A percentile compares a stretch with the other conserved stretches of the same genome.
Evolutionary conservation across 106 monocot species (phyloP).

Genomic region (Platanthera guangdongensis): DNA sequence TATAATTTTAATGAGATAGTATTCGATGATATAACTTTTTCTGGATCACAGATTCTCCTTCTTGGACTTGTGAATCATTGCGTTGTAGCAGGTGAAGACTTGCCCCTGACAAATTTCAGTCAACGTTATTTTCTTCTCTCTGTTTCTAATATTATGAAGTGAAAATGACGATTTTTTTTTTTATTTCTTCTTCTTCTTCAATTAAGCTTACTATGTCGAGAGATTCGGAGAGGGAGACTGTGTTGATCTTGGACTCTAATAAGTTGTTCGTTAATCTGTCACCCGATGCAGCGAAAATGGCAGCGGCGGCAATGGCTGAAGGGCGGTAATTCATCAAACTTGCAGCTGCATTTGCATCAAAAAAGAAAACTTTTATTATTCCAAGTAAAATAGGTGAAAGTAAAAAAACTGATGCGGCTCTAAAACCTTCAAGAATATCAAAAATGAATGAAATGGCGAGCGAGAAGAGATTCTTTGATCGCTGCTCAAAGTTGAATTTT

Average conservation of each 20-base stretch:
- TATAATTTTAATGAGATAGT: neutral
- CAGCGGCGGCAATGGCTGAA: slow-evolving; percentile 51
- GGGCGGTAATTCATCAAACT: slow-evolving; percentile 47
- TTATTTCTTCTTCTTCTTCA: too few species aligned
- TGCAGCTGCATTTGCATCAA: slow-evolving; percentile 33
- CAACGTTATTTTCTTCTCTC: neutral
- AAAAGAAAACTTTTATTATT: neutral
- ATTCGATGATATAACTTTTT: neutral
- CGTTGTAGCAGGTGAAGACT: slow-evolving; percentile 62
- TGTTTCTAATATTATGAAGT: neutral
- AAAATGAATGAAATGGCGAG: slow-evolving; percentile 42
- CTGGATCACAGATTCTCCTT: slow-evolving; percentile 22
- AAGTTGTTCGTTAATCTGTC: slow-evolving; percentile 29
- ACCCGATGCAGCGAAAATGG: slow-evolving; percentile 46
- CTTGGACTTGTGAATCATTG: slow-evolving; percentile 49
- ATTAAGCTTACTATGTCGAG: slow-evolving; percentile 42
- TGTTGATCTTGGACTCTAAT: slow-evolving; percentile 36
- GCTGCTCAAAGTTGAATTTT: slow-evolving; percentile 22
- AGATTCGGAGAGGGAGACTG: slow-evolving; percentile 16
- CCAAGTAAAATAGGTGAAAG: neutral
- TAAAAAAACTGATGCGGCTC: neutral
- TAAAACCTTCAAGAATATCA: slow-evolving; percentile 37
- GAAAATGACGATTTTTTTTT: neutral
- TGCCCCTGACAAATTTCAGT: slow-evolving; percentile 31
- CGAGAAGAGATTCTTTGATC: slow-evolving; percentile 21